Percentiles rank a stretch among this genome's conserved stretches.
Evolutionary conservation across 495 filamentous ascomycete genomes (phyloP).

Genomic region (Polyplosphaeria fusca): DNA sequence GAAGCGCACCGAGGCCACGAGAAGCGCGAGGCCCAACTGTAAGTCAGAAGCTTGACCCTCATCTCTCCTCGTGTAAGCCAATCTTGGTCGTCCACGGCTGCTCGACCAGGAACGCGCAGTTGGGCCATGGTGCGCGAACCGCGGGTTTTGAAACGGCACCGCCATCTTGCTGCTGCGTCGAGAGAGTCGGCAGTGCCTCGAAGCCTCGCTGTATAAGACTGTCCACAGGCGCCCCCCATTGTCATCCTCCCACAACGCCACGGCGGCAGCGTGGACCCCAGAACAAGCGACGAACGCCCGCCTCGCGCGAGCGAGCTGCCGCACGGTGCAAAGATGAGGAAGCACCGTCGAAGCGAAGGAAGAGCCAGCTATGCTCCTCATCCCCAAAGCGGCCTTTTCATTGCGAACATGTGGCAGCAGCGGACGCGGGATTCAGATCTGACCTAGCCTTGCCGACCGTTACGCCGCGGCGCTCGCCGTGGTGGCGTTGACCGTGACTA

Average conservation of each 20-base stretch:
- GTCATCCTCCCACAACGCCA: no score
- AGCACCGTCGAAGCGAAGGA: background rate
- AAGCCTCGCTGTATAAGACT: constrained; percentile 3
- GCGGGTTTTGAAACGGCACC: constrained; percentile 16
- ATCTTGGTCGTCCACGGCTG: background rate
- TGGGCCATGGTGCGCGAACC: no score
- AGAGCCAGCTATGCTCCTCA: background rate
- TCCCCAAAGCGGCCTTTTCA: no score
- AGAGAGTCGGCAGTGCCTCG: background rate
- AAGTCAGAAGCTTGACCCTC: constrained; percentile 21
- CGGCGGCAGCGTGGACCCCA: no score
- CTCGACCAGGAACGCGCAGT: constrained; percentile 10
- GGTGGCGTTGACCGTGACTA: constrained; percentile 23
- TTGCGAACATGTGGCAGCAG: no score
- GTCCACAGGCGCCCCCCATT: background rate
- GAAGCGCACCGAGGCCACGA: background rate
- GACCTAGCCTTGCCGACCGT: background rate
- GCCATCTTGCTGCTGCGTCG: background rate
- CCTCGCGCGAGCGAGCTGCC: no score
- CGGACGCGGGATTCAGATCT: background rate
- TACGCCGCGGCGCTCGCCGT: constrained; percentile 23
- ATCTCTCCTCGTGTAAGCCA: background rate
- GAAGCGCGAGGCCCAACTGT: background rate
- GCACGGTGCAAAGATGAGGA: no score
- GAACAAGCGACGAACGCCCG: no score